Conservation (phyloP, 305 asterid genomes). For the Solanum aculeatissimum region DNA sequence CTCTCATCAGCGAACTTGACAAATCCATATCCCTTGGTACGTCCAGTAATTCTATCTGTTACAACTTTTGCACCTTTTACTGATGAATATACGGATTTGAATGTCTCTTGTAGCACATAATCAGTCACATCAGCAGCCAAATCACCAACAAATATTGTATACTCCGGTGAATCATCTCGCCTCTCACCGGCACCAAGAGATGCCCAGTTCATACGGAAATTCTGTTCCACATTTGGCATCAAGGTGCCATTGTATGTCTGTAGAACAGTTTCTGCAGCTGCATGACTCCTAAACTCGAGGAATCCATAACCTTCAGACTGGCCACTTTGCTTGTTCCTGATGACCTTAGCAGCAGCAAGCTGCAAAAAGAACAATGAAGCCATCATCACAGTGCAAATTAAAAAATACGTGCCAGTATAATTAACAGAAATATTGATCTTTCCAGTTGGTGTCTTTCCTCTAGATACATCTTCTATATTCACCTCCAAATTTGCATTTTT, state of each 20-base stretch:
- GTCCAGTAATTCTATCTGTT: slow-evolving; percentile 66
- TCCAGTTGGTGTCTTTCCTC: neutral
- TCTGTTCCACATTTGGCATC: slow-evolving; percentile 63
- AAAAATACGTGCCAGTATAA: neutral
- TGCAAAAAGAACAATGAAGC: slow-evolving; percentile 10
- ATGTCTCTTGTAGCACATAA: slow-evolving; percentile 53
- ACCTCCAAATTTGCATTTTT: neutral
- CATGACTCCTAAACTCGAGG: slow-evolving; percentile 61
- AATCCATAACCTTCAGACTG: slow-evolving; percentile 85
- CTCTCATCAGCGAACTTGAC: slow-evolving; percentile 72
- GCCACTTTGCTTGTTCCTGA: slow-evolving; percentile 59
- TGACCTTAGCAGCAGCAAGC: slow-evolving; percentile 59
- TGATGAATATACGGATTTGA: slow-evolving; percentile 46
- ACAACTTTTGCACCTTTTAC: slow-evolving; percentile 84
- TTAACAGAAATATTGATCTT: neutral
- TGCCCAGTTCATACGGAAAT: slow-evolving; percentile 77
- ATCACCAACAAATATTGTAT: slow-evolving; percentile 79
- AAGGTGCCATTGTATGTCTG: slow-evolving; percentile 51
- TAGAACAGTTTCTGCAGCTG: slow-evolving; percentile 50
- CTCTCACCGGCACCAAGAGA: slow-evolving; percentile 70
- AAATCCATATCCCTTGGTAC: slow-evolving; percentile 86
- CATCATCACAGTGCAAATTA: neutral
- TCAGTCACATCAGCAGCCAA: slow-evolving; percentile 84
- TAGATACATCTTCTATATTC: neutral
- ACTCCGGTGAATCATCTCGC: slow-evolving; percentile 67